These are phyloP conservation scores for Baorangia bicolor DNA, from an alignment of 768 basidiomycete genomes.

Conservation along the genomic window DNA sequence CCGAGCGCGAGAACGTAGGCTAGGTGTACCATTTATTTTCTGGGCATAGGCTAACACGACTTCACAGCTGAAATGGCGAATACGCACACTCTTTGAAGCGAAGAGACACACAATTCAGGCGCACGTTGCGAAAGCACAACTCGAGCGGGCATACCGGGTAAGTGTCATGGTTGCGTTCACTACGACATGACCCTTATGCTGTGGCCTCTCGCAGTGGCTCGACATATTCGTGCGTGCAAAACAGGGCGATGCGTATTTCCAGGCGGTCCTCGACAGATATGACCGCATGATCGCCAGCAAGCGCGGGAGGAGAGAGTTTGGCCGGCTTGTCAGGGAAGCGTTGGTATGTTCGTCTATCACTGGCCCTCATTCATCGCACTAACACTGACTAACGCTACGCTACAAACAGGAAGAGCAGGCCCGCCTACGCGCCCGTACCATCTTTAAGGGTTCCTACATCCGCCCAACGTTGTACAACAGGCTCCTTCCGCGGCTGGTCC, in stretches of 20 bases:
- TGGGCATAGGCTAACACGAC: neutral
- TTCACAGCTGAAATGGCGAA: constrained; percentile 55
- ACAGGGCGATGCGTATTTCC: constrained; percentile 48
- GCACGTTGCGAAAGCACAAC: constrained; percentile 42
- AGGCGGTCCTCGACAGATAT: constrained; percentile 54
- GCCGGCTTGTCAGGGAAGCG: constrained; percentile 46
- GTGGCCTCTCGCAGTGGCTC: constrained; percentile 44
- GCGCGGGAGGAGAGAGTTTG: constrained; percentile 49
- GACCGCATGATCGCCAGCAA: constrained; percentile 53
- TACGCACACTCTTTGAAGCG: constrained; percentile 52
- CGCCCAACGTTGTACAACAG: constrained; percentile 60
- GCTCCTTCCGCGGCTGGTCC: constrained; percentile 77
- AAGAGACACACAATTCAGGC: constrained; percentile 56
- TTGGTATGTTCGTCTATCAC: constrained; percentile 40
- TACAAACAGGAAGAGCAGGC: constrained; percentile 54
- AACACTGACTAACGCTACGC: neutral
- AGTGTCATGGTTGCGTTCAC: constrained; percentile 12
- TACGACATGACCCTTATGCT: neutral
- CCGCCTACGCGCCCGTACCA: constrained; percentile 55
- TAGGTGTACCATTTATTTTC: neutral
- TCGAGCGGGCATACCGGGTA: constrained; percentile 59
- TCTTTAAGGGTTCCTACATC: constrained; percentile 71
- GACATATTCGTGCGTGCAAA: constrained; percentile 54
- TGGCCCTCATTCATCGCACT: neutral
- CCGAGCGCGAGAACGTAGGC: constrained; percentile 56